phyloP scores from a whole-genome alignment of 371 early-diverging fungal species.

The Saksenaea oblongispora region DNA sequence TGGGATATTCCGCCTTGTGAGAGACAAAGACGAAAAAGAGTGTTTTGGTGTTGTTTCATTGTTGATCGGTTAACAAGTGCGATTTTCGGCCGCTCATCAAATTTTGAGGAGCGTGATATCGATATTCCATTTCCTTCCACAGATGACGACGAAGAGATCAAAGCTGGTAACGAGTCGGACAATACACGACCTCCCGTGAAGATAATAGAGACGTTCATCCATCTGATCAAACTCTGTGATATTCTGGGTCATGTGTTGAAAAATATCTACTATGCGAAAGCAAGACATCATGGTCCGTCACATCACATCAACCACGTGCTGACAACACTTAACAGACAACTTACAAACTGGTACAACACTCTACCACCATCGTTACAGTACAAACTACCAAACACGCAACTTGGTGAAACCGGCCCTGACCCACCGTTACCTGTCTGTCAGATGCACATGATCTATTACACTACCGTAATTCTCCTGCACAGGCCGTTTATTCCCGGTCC shows the following conservation, averaged over 20 bases:
- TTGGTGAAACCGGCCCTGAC: neutral
- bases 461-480: slow-evolving; percentile 41
- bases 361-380: slow-evolving; percentile 47
- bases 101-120: slow-evolving; percentile 47
- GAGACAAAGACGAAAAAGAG: slow-evolving; percentile 46
- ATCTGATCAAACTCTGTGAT: slow-evolving; percentile 39
- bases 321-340: slow-evolving; percentile 33
- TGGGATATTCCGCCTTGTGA: slow-evolving; percentile 46
- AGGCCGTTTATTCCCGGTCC: slow-evolving; percentile 45
- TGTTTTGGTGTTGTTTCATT: slow-evolving; percentile 55
- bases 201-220: slow-evolving; percentile 35
- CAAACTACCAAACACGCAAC: slow-evolving; percentile 21
- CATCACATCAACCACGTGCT: slow-evolving; percentile 37
- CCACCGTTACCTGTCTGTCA: slow-evolving; percentile 37
- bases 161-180: too few relatives aligned
- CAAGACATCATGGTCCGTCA: slow-evolving; percentile 24
- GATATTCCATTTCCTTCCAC: slow-evolving; percentile 49
- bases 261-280: slow-evolving; percentile 45
- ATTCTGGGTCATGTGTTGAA: slow-evolving; percentile 48
- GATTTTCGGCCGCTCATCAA: slow-evolving; percentile 40
- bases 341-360: slow-evolving; percentile 46
- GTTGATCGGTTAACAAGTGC: slow-evolving; percentile 47
- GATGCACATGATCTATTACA: slow-evolving; percentile 46
- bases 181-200: slow-evolving; percentile 22
- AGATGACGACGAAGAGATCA: slow-evolving; percentile 40